These are phyloP conservation scores for Sistotremastrum suecicum DNA, from an alignment of 768 basidiomycete species.

Conservation along the genomic window DNA sequence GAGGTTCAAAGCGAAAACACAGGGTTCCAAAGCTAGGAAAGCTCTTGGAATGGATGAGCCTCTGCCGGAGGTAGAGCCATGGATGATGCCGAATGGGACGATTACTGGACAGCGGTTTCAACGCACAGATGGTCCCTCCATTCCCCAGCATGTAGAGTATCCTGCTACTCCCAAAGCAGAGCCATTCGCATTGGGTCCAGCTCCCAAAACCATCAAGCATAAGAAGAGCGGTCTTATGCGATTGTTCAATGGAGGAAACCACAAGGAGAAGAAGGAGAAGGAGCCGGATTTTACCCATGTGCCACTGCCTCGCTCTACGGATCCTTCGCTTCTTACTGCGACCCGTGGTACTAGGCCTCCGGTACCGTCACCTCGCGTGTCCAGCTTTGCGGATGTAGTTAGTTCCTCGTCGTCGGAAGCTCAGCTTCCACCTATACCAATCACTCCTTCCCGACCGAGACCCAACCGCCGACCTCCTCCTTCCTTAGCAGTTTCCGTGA, in stretches of 20 bases:
- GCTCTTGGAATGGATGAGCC: too few species aligned
- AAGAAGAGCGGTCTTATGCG: conserved; percentile 78
- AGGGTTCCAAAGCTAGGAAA: too few species aligned
- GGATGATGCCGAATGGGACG: too few species aligned
- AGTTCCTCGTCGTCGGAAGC: too few species aligned
- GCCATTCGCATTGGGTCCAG: conserved; percentile 4
- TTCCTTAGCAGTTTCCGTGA: conserved; percentile 24
- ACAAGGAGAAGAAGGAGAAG: conserved; percentile 23
- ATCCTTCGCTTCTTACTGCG: not conserved
- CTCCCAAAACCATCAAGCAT: conserved; percentile 43
- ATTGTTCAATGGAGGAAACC: conserved; percentile 46
- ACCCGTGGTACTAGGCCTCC: too few species aligned
- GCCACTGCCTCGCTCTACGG: not conserved
- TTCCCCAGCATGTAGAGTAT: not conserved
- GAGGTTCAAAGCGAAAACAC: too few species aligned
- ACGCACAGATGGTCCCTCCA: conserved; percentile 1
- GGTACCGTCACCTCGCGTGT: too few species aligned
- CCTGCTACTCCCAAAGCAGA: not conserved
- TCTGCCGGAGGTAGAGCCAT: too few species aligned
- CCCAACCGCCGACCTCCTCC: conserved; percentile 15
- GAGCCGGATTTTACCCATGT: not conserved
- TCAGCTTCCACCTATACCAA: not conserved
- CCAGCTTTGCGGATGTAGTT: too few species aligned
- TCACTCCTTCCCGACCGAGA: not conserved
- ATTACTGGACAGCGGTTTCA: not conserved